phyloP scores from a whole-genome alignment of 768 basidiomycete genomes.

The Gloeophyllum trabeum region DNA sequence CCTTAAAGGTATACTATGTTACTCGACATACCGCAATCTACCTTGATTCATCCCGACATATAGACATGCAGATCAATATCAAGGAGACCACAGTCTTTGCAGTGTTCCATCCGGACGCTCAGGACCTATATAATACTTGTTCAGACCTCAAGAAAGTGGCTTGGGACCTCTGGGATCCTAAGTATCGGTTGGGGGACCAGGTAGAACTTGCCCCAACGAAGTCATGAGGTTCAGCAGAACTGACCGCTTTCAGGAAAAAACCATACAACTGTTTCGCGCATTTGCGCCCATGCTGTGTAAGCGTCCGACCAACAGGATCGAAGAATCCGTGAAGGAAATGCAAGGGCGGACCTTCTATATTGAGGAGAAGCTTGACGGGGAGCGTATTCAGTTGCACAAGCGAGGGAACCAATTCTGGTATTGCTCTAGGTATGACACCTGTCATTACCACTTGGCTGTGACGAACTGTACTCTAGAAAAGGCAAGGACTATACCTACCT shows the following conservation, averaged over 20 bases:
- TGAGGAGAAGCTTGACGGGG: slow-evolving; percentile 97
- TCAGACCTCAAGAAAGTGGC: slow-evolving; percentile 92
- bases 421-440: slow-evolving; percentile 60
- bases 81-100: slow-evolving; percentile 90
- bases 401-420: slow-evolving; percentile 86
- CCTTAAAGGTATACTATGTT: slow-evolving; percentile 58
- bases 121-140: slow-evolving; percentile 91
- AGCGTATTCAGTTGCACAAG: slow-evolving; percentile 93
- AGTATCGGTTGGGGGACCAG: slow-evolving; percentile 49
- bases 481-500: slow-evolving; percentile 87
- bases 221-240: background rate
- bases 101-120: slow-evolving; percentile 90
- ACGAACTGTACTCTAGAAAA: slow-evolving; percentile 38
- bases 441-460: background rate
- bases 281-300: slow-evolving; percentile 97
- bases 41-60: background rate
- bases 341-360: slow-evolving; percentile 70
- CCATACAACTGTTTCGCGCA: slow-evolving; percentile 69
- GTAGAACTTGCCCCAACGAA: slow-evolving; percentile 17
- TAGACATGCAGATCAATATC: slow-evolving; percentile 87
- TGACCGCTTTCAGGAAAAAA: slow-evolving; percentile 51
- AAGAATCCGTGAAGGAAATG: slow-evolving; percentile 82
- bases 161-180: slow-evolving; percentile 78
- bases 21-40: slow-evolving; percentile 1
- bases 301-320: slow-evolving; percentile 69